Percentiles rank a stretch among this genome's conserved stretches.
These are phyloP conservation scores for Nasturtium officinale DNA, from an alignment of 345 rosid genomes.

Conservation along the genomic window DNA sequence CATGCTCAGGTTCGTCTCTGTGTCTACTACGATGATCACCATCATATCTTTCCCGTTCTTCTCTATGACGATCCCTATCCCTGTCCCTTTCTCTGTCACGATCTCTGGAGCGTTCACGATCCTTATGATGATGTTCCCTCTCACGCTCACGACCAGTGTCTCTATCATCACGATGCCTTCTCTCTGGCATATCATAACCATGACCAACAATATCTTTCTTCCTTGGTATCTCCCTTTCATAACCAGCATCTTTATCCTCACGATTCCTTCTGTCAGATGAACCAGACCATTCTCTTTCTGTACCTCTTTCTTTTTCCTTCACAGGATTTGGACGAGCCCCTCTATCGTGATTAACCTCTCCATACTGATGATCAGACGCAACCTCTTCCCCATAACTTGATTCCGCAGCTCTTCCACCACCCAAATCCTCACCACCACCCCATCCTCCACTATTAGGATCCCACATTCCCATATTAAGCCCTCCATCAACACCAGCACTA, in stretches of 20 bases:
- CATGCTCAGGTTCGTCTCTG: slow-evolving; percentile 64
- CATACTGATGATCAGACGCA: slow-evolving; percentile 79
- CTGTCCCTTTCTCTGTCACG: slow-evolving; percentile 63
- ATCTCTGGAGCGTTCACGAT: slow-evolving; percentile 68
- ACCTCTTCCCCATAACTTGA: slow-evolving; percentile 90
- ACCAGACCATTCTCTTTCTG: slow-evolving; percentile 77
- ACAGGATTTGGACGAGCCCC: slow-evolving; percentile 57
- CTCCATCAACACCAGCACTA: slow-evolving; percentile 58
- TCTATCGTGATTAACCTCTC: slow-evolving; percentile 71
- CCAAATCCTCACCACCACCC: slow-evolving; percentile 73
- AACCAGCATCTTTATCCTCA: slow-evolving; percentile 66
- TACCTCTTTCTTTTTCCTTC: slow-evolving; percentile 69
- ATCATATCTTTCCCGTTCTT: slow-evolving; percentile 63
- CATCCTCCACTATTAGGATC: slow-evolving; percentile 73
- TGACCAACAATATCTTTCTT: slow-evolving; percentile 63
- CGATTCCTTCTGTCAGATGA: slow-evolving; percentile 71
- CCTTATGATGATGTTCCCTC: slow-evolving; percentile 61
- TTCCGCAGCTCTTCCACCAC: slow-evolving; percentile 73
- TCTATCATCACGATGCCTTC: slow-evolving; percentile 66
- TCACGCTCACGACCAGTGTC: slow-evolving; percentile 66
- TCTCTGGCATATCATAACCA: slow-evolving; percentile 62
- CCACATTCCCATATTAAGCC: slow-evolving; percentile 86
- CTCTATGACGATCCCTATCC: slow-evolving; percentile 66
- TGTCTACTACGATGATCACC: slow-evolving; percentile 56
- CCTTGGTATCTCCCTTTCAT: slow-evolving; percentile 62